Conservation (phyloP, 2,329 filamentous ascomycete species). For the Sodiomyces alkalinus region DNA sequence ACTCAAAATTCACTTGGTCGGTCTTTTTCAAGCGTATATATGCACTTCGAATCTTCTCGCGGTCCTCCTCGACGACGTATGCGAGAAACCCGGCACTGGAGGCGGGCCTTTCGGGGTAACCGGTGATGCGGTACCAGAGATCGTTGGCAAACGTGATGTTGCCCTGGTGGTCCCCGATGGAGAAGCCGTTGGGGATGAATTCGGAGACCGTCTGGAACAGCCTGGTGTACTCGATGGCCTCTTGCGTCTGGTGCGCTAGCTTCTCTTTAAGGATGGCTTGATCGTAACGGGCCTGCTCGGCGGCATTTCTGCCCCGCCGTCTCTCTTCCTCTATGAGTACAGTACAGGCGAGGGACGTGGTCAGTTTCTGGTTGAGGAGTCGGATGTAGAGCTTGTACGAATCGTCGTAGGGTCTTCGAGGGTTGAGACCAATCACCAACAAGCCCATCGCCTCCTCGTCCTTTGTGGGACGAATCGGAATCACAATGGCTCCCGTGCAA, state of each 20-base stretch:
- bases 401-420: slow-evolving; percentile 55
- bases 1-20: slow-evolving; percentile 29
- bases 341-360: slow-evolving; percentile 54
- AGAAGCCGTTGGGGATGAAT: slow-evolving; percentile 60
- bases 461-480: slow-evolving; percentile 52
- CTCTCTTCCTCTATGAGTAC: slow-evolving; percentile 59
- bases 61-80: slow-evolving; percentile 31
- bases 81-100: slow-evolving; percentile 22
- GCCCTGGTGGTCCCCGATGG: slow-evolving; percentile 50
- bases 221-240: slow-evolving; percentile 38
- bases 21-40: slow-evolving; percentile 23
- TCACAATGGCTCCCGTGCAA: slow-evolving; percentile 50
- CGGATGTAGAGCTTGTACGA: slow-evolving; percentile 56
- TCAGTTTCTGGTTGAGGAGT: slow-evolving; percentile 38
- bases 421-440: slow-evolving; percentile 55
- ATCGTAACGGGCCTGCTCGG: slow-evolving; percentile 51
- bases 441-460: slow-evolving; percentile 52
- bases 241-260: slow-evolving; percentile 38
- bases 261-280: slow-evolving; percentile 51
- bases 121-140: slow-evolving; percentile 42
- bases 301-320: slow-evolving; percentile 32
- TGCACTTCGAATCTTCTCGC: slow-evolving; percentile 20
- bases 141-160: slow-evolving; percentile 58
- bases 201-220: slow-evolving; percentile 58
- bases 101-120: slow-evolving; percentile 20